phyloP scores from a whole-genome alignment of 306 rosid species.

The Chamaecrista fasciculata region DNA sequence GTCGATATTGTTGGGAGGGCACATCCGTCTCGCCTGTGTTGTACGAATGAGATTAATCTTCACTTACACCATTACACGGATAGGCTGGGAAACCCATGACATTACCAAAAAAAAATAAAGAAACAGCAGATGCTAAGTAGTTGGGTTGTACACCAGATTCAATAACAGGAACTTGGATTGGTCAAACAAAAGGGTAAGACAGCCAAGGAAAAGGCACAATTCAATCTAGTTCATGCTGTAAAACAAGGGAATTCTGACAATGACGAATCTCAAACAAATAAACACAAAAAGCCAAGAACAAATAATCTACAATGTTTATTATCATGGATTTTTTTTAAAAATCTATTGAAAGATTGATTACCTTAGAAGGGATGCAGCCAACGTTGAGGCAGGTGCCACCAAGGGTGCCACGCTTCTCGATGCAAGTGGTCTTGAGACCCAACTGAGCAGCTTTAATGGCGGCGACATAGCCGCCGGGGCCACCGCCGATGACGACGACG shows the following conservation, averaged over 20 bases:
- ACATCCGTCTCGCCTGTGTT: no score
- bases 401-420: constrained; percentile 97
- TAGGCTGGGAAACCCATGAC: no score
- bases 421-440: constrained; percentile 93
- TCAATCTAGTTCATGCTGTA: constrained; percentile 5
- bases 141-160: not conserved
- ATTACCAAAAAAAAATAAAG: not conserved
- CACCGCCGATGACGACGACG: constrained; percentile 97
- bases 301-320: no score
- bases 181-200: not conserved
- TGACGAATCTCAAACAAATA: not conserved
- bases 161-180: not conserved
- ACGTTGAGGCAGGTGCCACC: constrained; percentile 99
- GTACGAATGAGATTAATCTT: no score
- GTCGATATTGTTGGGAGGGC: no score
- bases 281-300: not conserved
- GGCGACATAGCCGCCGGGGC: constrained; percentile 98
- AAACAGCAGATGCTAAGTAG: not conserved
- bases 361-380: constrained; percentile 99
- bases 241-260: not conserved
- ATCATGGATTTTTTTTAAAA: no score
- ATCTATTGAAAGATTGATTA: no score
- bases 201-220: not conserved
- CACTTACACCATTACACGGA: no score
- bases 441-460: constrained; percentile 99